Evolutionary conservation across 768 basidiomycete genomes (phyloP), one percentile per base, ranked within the genome.

Genomic region (Mycena rosella): DNA sequence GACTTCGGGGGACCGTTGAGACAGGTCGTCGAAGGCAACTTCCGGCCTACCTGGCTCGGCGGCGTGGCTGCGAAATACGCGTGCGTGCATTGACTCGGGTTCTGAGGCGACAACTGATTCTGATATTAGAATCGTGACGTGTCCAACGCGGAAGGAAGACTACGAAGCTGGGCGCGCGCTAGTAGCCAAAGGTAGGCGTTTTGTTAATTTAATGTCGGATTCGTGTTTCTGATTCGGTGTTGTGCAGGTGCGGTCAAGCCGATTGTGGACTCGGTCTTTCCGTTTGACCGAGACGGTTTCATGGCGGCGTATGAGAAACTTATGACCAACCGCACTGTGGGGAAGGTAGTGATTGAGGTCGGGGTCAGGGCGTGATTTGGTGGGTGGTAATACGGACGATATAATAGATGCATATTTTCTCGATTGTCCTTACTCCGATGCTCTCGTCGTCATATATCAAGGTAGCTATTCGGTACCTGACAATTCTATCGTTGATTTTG

Each of bases 301-400:
- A 55, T 82, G 58, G 75, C 81, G 42, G 89, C 88, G 5, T 91
- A 88, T 72, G 85, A 85, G 22, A 78, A 78, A 54, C 64, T 87
- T 15, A 79, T 85, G 83, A 81, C 82, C 3, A 77, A 81, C 9
- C 76, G 84, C 17, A 83, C 86, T 2, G 81, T 78, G 8, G 89
- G 89, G 0, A 89, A 90, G 75, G 80, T 89, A 0, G 79, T 89
- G 10, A 82, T 90, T 44, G 80, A 77, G 57, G 74, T 85, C 10
- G 32, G 32, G 32, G n/a, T n/a, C n/a, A n/a, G n/a, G n/a, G n/a
- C n/a, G n/a, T n/a, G n/a, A n/a, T n/a, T n/a, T n/a, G n/a, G n/a
- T n/a, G n/a, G n/a, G n/a, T n/a, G n/a, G n/a, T n/a, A n/a, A n/a
- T n/a, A n/a, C n/a, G n/a, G n/a, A n/a, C n/a, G n/a, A n/a, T n/a